Evolutionary conservation across 345 rosid genomes (phyloP).

Genomic region (Dipteronia sinensis): DNA sequence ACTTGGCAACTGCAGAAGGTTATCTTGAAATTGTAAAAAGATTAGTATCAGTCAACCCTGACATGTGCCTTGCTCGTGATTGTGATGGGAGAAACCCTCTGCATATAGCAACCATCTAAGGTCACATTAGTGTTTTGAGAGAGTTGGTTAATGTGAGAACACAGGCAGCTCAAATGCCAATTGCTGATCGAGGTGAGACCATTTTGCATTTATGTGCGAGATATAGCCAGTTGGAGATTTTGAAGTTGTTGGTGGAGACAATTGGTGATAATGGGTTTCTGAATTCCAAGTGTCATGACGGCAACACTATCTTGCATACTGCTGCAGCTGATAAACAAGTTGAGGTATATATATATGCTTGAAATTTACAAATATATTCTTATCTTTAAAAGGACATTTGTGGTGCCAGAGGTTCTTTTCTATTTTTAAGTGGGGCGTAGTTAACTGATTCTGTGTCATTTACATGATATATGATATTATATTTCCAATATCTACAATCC

Average conservation of each 20-base stretch:
- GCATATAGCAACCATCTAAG: slow-evolving; percentile 16
- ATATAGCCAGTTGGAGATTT: neutral
- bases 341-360: slow-evolving; percentile 15
- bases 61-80: slow-evolving; percentile 6
- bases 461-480: too few species aligned
- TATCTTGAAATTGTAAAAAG: slow-evolving; percentile 4
- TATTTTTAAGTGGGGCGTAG: too few species aligned
- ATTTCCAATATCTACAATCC: too few species aligned
- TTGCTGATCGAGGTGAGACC: neutral
- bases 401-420: too few species aligned
- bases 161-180: neutral
- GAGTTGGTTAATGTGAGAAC: neutral
- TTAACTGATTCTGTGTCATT: too few species aligned
- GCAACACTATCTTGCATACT: slow-evolving; percentile 13
- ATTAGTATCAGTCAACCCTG: neutral
- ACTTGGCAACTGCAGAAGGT: slow-evolving; percentile 23
- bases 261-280: neutral
- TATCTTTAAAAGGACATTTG: too few species aligned
- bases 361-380: too few species aligned
- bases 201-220: slow-evolving; percentile 24
- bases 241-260: slow-evolving; percentile 2
- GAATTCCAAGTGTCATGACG: neutral
- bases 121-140: neutral
- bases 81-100: slow-evolving; percentile 11
- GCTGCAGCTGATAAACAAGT: neutral